These are phyloP conservation scores for Cystobasidium slooffiae DNA, from an alignment of 1,284 basidiomycete genomes.

Conservation along the genomic window DNA sequence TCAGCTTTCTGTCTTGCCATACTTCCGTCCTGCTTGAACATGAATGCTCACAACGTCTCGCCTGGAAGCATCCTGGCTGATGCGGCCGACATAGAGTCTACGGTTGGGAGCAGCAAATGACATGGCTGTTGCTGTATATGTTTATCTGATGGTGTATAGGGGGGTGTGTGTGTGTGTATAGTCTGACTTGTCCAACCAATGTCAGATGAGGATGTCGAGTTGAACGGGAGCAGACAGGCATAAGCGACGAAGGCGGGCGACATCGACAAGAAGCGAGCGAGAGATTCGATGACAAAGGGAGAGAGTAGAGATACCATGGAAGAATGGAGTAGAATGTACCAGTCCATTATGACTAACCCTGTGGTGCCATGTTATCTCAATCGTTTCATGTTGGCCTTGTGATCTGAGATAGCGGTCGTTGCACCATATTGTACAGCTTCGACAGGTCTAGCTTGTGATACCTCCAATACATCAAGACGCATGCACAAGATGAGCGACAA, in stretches of 20 bases:
- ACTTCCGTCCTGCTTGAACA: background rate
- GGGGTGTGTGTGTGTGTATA: background rate
- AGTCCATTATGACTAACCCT: too few relatives aligned
- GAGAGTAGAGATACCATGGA: background rate
- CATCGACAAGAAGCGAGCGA: background rate
- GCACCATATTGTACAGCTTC: background rate
- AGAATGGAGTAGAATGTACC: too few relatives aligned
- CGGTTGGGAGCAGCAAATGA: conserved; percentile 46
- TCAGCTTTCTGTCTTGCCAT: background rate
- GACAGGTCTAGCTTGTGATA: too few relatives aligned
- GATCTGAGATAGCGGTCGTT: too few relatives aligned
- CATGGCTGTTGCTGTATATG: conserved; percentile 6
- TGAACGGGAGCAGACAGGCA: conserved; percentile 10
- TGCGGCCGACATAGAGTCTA: conserved; percentile 52
- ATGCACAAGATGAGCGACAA: conserved; percentile 33
- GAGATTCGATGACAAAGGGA: background rate
- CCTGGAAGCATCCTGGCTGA: conserved; percentile 47
- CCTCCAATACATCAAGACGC: background rate
- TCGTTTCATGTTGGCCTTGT: too few relatives aligned
- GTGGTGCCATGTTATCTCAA: too few relatives aligned
- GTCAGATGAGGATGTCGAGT: conserved; percentile 1
- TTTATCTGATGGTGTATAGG: background rate
- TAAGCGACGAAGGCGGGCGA: background rate
- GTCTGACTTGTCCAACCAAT: background rate
- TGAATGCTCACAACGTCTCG: conserved; percentile 43